phyloP scores from a whole-genome alignment of 73 alveolate species.

The Paramecium sonneborni region DNA sequence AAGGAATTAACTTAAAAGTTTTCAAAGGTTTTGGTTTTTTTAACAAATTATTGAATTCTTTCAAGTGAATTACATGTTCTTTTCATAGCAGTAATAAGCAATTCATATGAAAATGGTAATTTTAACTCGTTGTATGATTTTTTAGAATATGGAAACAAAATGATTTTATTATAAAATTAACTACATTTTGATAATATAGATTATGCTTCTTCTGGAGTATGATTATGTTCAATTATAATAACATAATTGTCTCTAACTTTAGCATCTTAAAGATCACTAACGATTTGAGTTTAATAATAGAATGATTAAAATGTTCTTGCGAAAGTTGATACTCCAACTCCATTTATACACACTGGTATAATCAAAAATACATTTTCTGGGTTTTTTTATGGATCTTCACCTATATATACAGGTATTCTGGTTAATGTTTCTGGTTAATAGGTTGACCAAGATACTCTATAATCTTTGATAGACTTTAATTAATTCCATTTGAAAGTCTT shows the following conservation, averaged over 20 bases:
- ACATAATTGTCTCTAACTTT: background rate
- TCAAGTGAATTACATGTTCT: background rate
- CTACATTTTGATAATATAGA: background rate
- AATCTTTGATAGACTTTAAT: background rate
- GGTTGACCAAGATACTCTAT: background rate
- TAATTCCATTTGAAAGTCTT: constrained; percentile 9
- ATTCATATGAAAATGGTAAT: constrained; percentile 5
- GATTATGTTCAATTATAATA: background rate
- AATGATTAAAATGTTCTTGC: background rate
- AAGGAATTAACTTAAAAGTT: background rate
- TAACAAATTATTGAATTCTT: background rate
- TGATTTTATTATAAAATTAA: background rate
- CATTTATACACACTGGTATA: background rate
- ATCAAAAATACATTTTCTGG: background rate
- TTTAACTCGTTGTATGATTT: background rate
- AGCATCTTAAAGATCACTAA: background rate
- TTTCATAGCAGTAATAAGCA: background rate
- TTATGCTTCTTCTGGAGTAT: constrained; percentile 29
- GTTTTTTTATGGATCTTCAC: background rate
- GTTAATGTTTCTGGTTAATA: background rate
- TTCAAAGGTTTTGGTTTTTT: background rate
- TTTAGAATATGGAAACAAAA: background rate
- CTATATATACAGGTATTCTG: constrained; percentile 25
- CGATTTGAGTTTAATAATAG: background rate
- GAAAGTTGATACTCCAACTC: background rate